Evolutionary conservation across 2,329 filamentous ascomycete genomes (phyloP).

Genomic region (Neonectria punicea): DNA sequence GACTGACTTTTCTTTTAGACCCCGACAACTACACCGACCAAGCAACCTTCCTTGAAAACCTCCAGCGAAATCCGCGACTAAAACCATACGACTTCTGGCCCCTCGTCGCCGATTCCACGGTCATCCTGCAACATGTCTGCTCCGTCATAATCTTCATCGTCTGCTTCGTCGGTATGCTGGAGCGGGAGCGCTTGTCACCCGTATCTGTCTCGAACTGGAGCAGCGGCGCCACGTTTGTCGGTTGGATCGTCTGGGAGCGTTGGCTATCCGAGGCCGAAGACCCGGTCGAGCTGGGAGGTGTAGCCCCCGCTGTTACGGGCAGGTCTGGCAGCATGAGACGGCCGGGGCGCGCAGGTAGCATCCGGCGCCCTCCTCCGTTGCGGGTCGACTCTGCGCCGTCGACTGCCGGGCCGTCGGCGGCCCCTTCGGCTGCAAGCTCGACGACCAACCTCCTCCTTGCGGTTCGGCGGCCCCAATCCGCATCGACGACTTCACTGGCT

Average conservation of each 20-base stretch:
- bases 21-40: slow-evolving; percentile 99
- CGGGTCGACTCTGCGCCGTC: slow-evolving; percentile 43
- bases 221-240: slow-evolving; percentile 82
- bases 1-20: slow-evolving; percentile 60
- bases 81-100: slow-evolving; percentile 99
- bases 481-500: slow-evolving; percentile 66
- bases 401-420: slow-evolving; percentile 38
- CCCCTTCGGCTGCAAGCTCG: slow-evolving; percentile 56
- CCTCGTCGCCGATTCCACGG: slow-evolving; percentile 91
- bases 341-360: slow-evolving; percentile 50
- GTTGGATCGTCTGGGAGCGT: slow-evolving; percentile 91
- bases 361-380: slow-evolving; percentile 49
- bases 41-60: slow-evolving; percentile 93
- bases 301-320: slow-evolving; percentile 48
- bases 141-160: slow-evolving; percentile 95
- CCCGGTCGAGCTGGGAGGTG: slow-evolving; percentile 53
- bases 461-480: slow-evolving; percentile 58
- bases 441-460: slow-evolving; percentile 54
- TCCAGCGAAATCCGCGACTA: slow-evolving; percentile 92
- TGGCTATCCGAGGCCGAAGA: slow-evolving; percentile 82
- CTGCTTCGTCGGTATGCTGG: slow-evolving; percentile 89
- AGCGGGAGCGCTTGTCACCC: slow-evolving; percentile 83
- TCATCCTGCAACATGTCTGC: slow-evolving; percentile 96
- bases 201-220: slow-evolving; percentile 89
- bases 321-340: slow-evolving; percentile 49